phyloP scores from a whole-genome alignment of 768 basidiomycete species.

The Trametes cubensis region DNA sequence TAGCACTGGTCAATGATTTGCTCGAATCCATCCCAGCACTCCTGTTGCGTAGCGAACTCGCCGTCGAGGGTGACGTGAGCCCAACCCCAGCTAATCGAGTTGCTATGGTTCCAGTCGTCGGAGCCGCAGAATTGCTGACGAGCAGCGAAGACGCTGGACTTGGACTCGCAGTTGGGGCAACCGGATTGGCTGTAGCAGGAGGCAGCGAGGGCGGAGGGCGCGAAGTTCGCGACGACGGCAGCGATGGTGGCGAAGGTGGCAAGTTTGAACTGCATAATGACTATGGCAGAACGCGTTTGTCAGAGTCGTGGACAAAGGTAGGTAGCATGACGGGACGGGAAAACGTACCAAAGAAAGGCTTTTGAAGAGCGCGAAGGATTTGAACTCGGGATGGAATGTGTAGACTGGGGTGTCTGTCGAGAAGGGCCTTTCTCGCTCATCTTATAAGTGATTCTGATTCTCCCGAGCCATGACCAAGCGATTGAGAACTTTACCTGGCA shows the following conservation, averaged over 20 bases:
- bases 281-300: not conserved
- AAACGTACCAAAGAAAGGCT: no score
- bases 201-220: not conserved
- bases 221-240: not conserved
- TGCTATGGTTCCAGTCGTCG: not conserved
- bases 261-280: conserved; percentile 5
- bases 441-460: no score
- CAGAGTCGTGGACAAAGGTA: not conserved
- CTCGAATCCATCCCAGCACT: conserved; percentile 9
- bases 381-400: no score
- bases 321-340: not conserved
- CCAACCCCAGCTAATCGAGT: not conserved
- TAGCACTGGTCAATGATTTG: conserved; percentile 7
- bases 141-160: not conserved
- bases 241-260: not conserved
- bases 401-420: no score
- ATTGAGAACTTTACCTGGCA: no score
- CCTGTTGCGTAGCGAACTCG: conserved; percentile 2
- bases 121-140: not conserved
- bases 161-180: not conserved
- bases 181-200: conserved; percentile 1
- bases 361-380: no score
- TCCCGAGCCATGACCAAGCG: no score
- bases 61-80: not conserved
- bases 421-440: no score